Evolutionary conservation across 805 yeast genomes (phyloP).

Genomic region (Suhomyces prunicola): DNA sequence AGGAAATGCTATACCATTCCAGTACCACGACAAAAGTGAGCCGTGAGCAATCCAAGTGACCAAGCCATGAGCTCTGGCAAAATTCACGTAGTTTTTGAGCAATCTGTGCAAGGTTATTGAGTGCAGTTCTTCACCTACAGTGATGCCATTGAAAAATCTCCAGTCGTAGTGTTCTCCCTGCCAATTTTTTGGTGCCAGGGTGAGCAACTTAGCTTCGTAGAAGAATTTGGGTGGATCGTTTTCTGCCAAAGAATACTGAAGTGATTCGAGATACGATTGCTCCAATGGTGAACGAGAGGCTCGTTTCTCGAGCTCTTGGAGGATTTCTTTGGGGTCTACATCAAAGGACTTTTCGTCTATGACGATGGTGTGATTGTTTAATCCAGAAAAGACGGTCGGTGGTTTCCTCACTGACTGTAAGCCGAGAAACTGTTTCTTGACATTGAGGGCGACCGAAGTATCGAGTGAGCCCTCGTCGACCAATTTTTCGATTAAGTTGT

Average conservation of each 20-base stretch:
- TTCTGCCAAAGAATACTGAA: constrained; percentile 13
- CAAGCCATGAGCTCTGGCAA: constrained; percentile 16
- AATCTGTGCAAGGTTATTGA: constrained; percentile 15
- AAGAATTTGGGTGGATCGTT: constrained; percentile 21
- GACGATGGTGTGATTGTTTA: constrained; percentile 6
- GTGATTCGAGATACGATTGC: constrained; percentile 15
- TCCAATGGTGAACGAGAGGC: constrained; percentile 9
- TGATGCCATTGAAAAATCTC: constrained; percentile 23
- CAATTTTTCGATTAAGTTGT: constrained; percentile 17
- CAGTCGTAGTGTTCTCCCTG: constrained; percentile 26
- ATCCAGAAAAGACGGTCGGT: background rate
- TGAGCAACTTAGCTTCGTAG: constrained; percentile 17
- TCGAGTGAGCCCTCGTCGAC: background rate
- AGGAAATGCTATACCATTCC: constrained; percentile 23
- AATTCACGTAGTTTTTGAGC: constrained; percentile 16
- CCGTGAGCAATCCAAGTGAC: constrained; percentile 26
- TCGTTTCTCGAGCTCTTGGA: constrained; percentile 11
- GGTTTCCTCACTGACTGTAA: background rate
- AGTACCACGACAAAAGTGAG: constrained; percentile 19
- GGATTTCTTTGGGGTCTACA: constrained; percentile 17
- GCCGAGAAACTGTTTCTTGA: background rate
- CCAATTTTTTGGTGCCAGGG: constrained; percentile 8
- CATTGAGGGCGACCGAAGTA: background rate
- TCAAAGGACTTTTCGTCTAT: constrained; percentile 21
- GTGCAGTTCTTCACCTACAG: constrained; percentile 14